A percentile compares a stretch with the other conserved stretches of the same genome.
phyloP scores from a whole-genome alignment of 805 yeast species.

The Teunomyces pallodes region DNA sequence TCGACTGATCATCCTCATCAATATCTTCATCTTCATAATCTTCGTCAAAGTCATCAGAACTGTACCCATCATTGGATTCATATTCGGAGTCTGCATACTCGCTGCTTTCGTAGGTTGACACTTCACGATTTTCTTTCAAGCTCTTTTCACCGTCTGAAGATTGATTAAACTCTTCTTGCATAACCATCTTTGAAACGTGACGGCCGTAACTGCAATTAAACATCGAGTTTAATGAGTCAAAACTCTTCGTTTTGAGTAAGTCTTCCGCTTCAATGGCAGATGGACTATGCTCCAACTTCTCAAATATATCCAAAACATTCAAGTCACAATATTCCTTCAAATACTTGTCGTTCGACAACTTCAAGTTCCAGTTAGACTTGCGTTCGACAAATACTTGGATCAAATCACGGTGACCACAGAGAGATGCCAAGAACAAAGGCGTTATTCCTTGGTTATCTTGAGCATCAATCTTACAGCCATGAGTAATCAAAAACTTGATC shows the following conservation, averaged over 20 bases:
- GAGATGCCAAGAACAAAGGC: constrained; percentile 83
- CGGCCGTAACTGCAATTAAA: constrained; percentile 37
- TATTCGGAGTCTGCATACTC: constrained; percentile 35
- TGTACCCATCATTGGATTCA: constrained; percentile 26
- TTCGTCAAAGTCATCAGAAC: constrained; percentile 29
- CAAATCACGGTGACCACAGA: constrained; percentile 68
- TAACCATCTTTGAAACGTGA: constrained; percentile 42
- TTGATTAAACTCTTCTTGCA: constrained; percentile 11
- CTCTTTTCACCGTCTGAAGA: not conserved
- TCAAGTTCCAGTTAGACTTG: constrained; percentile 56
- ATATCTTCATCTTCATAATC: constrained; percentile 19
- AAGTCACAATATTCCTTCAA: constrained; percentile 44
- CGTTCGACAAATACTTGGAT: constrained; percentile 61
- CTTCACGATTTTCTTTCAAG: not conserved
- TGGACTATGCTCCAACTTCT: constrained; percentile 19
- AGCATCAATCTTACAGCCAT: constrained; percentile 62
- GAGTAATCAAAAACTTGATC: constrained; percentile 63
- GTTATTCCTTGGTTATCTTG: constrained; percentile 81
- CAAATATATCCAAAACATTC: constrained; percentile 43
- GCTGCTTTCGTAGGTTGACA: constrained; percentile 7
- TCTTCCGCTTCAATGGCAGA: constrained; percentile 11
- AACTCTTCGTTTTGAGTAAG: constrained; percentile 30
- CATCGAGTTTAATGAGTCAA: constrained; percentile 41
- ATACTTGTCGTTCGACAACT: constrained; percentile 48
- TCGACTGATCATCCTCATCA: constrained; percentile 11